These are phyloP conservation scores for Onygenales sp. DNA, from an alignment of 2,329 filamentous ascomycete species.

Conservation along the genomic window DNA sequence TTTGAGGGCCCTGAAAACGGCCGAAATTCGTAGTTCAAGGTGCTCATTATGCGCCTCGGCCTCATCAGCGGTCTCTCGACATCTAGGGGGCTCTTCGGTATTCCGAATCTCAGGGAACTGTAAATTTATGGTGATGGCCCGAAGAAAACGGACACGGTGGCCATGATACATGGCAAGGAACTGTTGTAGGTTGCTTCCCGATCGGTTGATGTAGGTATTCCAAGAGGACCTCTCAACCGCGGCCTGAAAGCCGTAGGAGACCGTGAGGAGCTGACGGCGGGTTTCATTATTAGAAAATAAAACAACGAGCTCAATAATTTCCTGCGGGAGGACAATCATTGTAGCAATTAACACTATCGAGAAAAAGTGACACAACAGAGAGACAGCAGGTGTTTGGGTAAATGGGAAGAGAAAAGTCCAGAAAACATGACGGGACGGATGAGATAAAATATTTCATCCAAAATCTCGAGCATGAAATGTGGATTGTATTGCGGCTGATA, in stretches of 20 bases:
- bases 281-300: neutral
- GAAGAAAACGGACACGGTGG: constrained; percentile 3
- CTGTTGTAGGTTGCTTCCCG: neutral
- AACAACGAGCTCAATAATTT: constrained; percentile 5
- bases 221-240: constrained; percentile 2
- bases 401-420: too few species aligned
- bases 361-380: too few species aligned
- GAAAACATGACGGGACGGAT: too few species aligned
- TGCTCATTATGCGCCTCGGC: constrained; percentile 2
- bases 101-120: neutral
- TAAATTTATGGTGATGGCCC: neutral
- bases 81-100: neutral
- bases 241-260: constrained; percentile 4
- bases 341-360: neutral
- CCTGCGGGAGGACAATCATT: constrained; percentile 1
- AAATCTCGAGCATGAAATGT: too few species aligned
- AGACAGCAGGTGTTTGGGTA: too few species aligned
- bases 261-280: constrained; percentile 3
- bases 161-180: constrained; percentile 4
- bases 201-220: neutral
- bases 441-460: too few species aligned
- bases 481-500: too few species aligned
- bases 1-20: constrained; percentile 4
- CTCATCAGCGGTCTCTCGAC: constrained; percentile 4
- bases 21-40: constrained; percentile 4